Conservation (phyloP, 345 rosid genomes). For the Ceriops tagal region DNA sequence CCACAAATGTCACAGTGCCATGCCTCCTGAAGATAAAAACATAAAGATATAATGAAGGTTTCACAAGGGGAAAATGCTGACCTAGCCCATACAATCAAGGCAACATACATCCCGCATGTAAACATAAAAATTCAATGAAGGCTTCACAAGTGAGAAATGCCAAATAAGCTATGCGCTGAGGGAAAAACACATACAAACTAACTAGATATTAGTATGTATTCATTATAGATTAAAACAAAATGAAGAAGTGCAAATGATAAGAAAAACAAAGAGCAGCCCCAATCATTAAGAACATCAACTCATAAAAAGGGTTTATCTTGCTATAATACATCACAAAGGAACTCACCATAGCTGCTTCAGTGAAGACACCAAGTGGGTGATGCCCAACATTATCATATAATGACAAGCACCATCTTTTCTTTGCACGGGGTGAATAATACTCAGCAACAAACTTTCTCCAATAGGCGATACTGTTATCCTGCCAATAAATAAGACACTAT, state of each 20-base stretch:
- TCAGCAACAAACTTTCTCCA: constrained; percentile 95
- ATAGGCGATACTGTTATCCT: constrained; percentile 83
- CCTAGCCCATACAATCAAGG: no score
- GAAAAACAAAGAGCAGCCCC: neutral
- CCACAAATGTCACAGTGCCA: constrained; percentile 98
- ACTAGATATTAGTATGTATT: neutral
- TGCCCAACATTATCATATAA: constrained; percentile 83
- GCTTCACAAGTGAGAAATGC: neutral
- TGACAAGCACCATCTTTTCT: constrained; percentile 97
- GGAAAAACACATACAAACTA: neutral
- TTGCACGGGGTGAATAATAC: constrained; percentile 93
- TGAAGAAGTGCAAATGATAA: neutral
- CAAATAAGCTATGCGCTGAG: neutral
- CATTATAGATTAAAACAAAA: neutral
- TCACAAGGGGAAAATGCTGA: no score
- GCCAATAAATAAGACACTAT: constrained; percentile 23
- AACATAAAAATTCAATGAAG: neutral
- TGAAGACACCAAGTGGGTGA: constrained; percentile 91
- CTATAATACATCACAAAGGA: neutral
- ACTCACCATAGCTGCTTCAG: constrained; percentile 93
- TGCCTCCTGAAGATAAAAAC: constrained; percentile 53
- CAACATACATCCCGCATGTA: neutral
- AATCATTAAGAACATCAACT: neutral
- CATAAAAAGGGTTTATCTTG: neutral
- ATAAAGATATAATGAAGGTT: no score